A percentile compares a stretch with the other conserved stretches of the same genome.
Evolutionary conservation across 345 rosid species (phyloP).

Genomic region (Mercurialis annua): DNA sequence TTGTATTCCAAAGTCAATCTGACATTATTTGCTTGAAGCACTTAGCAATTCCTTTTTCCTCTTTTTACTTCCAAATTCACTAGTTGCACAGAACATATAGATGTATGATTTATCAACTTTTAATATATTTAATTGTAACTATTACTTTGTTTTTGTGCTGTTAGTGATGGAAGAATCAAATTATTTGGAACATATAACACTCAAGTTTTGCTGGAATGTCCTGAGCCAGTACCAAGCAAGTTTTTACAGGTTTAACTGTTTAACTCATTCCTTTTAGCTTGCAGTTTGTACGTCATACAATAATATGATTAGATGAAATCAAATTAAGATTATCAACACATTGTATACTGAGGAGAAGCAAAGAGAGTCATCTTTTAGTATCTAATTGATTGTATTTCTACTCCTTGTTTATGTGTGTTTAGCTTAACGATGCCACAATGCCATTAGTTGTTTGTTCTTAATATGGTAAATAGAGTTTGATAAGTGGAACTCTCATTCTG

Average conservation of each 20-base stretch:
- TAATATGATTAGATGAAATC: no score
- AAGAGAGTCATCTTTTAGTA: no score
- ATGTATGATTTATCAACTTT: background rate
- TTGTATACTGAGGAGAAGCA: no score
- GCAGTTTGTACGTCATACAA: background rate
- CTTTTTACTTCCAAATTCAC: no score
- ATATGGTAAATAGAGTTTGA: background rate
- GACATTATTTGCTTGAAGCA: no score
- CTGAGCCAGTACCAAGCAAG: slow-evolving; percentile 60
- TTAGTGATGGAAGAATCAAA: slow-evolving; percentile 84
- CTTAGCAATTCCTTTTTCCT: no score
- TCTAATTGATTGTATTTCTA: background rate
- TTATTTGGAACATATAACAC: slow-evolving; percentile 68
- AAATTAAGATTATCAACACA: no score
- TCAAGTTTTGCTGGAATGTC: slow-evolving; percentile 63
- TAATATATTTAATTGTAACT: background rate
- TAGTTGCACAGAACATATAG: no score
- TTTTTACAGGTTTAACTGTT: slow-evolving; percentile 60
- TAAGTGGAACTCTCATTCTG: no score
- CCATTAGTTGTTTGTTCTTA: background rate
- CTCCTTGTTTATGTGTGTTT: background rate
- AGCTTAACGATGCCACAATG: background rate
- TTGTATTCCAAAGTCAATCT: no score
- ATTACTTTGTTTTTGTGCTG: slow-evolving; percentile 5
- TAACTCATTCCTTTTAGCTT: slow-evolving; percentile 9